phyloP scores from a whole-genome alignment of 2,329 filamentous ascomycete genomes.

The Hypoxylon sp. region DNA sequence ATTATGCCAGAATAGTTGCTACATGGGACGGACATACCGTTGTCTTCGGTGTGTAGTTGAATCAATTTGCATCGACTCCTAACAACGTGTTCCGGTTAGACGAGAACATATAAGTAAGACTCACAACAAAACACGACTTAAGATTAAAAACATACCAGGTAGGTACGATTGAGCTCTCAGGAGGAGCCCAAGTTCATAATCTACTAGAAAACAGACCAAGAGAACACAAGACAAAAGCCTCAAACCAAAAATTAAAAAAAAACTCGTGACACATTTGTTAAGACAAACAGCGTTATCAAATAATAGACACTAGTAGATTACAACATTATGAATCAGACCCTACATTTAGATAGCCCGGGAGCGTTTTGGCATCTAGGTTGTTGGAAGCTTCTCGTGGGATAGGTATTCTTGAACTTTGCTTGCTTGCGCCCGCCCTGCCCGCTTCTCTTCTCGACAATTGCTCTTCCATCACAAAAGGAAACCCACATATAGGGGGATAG shows the following conservation, averaged over 20 bases:
- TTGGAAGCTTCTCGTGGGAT: constrained; percentile 15
- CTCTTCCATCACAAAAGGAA: constrained; percentile 36
- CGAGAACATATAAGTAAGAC: no score
- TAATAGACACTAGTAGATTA: constrained; percentile 60
- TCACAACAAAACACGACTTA: neutral
- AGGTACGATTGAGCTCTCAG: neutral
- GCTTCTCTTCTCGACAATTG: constrained; percentile 16
- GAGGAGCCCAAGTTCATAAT: neutral
- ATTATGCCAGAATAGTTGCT: no score
- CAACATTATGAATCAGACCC: constrained; percentile 58
- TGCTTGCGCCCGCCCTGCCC: constrained; percentile 30
- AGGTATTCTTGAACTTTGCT: constrained; percentile 28
- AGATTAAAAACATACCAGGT: no score
- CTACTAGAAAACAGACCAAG: neutral
- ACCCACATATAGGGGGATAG: constrained; percentile 8
- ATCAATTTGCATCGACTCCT: no score
- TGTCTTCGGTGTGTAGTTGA: no score
- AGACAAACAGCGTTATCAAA: constrained; percentile 31
- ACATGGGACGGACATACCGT: no score
- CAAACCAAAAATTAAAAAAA: neutral
- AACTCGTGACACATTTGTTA: neutral
- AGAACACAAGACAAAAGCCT: neutral
- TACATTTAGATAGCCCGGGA: constrained; percentile 46
- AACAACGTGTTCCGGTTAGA: no score
- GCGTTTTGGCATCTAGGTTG: constrained; percentile 42